Base-by-base conservation (phyloP, 1,139 yeast genomes). In the Lodderomyces pseudojiufengensis region DNA sequence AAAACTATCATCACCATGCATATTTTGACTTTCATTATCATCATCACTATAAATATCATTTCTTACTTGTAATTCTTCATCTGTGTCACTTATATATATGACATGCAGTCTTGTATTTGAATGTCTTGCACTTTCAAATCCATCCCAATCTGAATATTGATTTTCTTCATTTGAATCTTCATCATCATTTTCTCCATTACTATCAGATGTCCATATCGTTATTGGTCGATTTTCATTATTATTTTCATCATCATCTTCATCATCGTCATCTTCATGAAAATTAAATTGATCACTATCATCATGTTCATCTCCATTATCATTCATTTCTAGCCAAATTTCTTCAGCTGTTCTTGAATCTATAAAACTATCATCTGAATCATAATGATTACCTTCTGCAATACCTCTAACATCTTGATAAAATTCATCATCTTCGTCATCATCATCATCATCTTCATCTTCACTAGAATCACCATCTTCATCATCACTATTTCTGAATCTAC, bases 361-460 rank as follows among this genome's bases (percentile, higher is more conserved):
- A 47, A 59, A 59, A 41, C 63, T 58, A 36, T 59, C 64, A 5
- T 54, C 54, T 10, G 53, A 46, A 39, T 59, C 64, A 38, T 59
- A 59, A n/a, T 48, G 41, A 31, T 55, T 47, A 5, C 24, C 34
- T 13, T 15, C 29, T 10, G 5, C 18, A 9, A n/a, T n/a, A 11
- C 29, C 29, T 11, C 32, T 11, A 38, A 20, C 45, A 39, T 27
- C 48, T 35, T 29, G 48, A 39, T 38, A 41, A 22, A 54, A 59
- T 11, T 50, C 56, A 13, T 50, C 55, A 27, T 54, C 60, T 12
- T 49, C 55, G 10, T 49, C 55, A 27, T 52, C 57, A 27, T 52
- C 61, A 5, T 18, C 20, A 27, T 55, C 55, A 31, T 50, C 55
- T 21, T 41, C 46, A 20, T 42, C 42, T 4, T 51, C 53, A 21